Evolutionary conservation across 176 grass and related monocot species (phyloP).

Genomic region (Aegilops umbellulata): DNA sequence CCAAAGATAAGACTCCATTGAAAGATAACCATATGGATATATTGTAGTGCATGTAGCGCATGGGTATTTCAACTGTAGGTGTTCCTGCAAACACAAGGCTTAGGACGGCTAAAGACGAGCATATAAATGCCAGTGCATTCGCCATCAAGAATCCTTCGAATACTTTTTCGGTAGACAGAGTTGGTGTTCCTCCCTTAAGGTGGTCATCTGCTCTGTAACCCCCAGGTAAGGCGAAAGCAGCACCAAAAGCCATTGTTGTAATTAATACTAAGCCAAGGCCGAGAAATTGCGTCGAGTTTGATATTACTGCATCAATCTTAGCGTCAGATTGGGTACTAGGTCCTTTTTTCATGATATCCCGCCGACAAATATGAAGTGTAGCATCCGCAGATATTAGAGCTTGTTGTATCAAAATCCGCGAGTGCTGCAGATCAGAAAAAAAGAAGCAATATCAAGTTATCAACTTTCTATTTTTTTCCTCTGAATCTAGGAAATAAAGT

Average conservation of each 20-base stretch:
- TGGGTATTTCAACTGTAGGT: conserved; percentile 22
- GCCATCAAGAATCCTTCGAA: conserved; percentile 32
- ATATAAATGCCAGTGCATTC: conserved; percentile 24
- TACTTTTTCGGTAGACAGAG: background rate
- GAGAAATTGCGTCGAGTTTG: conserved; percentile 22
- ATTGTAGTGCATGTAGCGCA: conserved; percentile 28
- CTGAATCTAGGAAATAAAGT: background rate
- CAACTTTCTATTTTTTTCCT: background rate
- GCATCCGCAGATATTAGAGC: conserved; percentile 1
- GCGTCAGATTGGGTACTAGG: background rate
- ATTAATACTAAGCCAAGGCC: conserved; percentile 19
- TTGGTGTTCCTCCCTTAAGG: conserved; percentile 8
- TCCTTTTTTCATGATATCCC: background rate
- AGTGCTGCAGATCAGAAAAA: conserved; percentile 8
- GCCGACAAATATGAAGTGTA: background rate
- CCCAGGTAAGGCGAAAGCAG: conserved; percentile 16
- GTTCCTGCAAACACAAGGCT: conserved; percentile 31
- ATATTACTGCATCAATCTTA: background rate
- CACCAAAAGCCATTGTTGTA: conserved; percentile 34
- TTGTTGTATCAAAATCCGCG: conserved; percentile 27
- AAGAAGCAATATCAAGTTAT: background rate
- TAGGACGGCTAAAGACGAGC: conserved; percentile 18
- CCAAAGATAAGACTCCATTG: background rate
- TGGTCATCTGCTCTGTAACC: conserved; percentile 25
- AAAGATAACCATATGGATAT: conserved; percentile 33